A percentile compares a stretch with the other conserved stretches of the same genome.
Evolutionary conservation across 768 basidiomycete genomes (phyloP).

Genomic region (Lentinula guzmanii): DNA sequence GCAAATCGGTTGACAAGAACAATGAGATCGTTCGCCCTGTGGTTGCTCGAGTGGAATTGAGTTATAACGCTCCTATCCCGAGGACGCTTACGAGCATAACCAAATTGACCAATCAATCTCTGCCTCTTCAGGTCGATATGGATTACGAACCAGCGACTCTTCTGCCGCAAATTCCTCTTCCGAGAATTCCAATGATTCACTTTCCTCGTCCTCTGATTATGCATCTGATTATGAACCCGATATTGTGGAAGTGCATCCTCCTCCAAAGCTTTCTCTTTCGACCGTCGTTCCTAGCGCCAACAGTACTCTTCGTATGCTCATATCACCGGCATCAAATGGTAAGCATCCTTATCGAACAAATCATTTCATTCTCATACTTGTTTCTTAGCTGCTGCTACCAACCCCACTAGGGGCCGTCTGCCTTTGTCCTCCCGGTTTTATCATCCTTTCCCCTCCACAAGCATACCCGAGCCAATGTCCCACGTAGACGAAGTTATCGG

Average conservation of each 20-base stretch:
- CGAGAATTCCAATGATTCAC: not conserved
- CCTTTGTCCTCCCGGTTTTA: not conserved
- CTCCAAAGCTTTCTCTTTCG: not conserved
- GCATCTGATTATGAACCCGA: conserved; percentile 3
- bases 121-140: conserved; percentile 7
- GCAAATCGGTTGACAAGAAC: conserved; percentile 65
- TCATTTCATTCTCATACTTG: not conserved
- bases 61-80: conserved; percentile 24
- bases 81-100: not conserved
- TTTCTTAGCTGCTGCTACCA: not conserved
- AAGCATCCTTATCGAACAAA: not conserved
- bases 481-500: not conserved
- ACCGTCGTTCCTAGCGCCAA: not conserved
- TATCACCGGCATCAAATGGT: not conserved
- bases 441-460: not conserved
- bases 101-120: not conserved
- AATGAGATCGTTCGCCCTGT: conserved; percentile 58
- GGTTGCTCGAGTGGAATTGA: conserved; percentile 52
- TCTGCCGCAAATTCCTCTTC: conserved; percentile 4
- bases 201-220: not conserved
- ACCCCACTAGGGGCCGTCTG: not conserved
- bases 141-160: not conserved
- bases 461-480: not conserved
- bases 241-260: not conserved
- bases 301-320: not conserved